Conservation (phyloP, 495 filamentous ascomycete genomes). For the Hypomontagnella monticulosa region DNA sequence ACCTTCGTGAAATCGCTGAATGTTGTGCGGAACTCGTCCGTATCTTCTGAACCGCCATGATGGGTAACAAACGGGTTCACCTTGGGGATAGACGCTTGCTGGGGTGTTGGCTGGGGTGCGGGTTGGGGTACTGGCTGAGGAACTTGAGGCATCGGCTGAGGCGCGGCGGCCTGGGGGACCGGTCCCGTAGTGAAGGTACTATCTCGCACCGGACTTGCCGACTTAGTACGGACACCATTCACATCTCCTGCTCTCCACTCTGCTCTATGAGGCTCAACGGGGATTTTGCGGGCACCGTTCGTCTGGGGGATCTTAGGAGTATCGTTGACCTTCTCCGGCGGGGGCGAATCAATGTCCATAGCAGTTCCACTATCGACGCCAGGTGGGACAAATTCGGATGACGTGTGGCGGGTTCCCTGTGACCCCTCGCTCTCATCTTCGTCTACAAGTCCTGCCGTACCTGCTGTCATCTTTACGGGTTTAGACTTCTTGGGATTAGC, state of each 20-base stretch:
- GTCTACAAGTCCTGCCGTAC: constrained; percentile 57
- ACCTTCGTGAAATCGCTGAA: constrained; percentile 73
- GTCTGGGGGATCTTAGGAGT: constrained; percentile 33
- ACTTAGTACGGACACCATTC: constrained; percentile 39
- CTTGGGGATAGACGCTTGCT: constrained; percentile 37
- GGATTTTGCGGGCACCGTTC: constrained; percentile 53
- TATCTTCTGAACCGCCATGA: constrained; percentile 54
- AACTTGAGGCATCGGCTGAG: constrained; percentile 15
- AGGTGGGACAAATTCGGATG: constrained; percentile 16
- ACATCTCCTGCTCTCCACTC: constrained; percentile 60
- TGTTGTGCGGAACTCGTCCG: constrained; percentile 60
- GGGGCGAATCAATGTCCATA: constrained; percentile 66
- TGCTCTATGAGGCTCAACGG: constrained; percentile 57
- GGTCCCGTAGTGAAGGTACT: constrained; percentile 32
- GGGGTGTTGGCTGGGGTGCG: constrained; percentile 4
- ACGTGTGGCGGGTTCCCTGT: constrained; percentile 18
- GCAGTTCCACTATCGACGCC: constrained; percentile 54
- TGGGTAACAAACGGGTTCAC: constrained; percentile 40
- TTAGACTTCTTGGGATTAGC: constrained; percentile 50
- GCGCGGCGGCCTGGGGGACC: constrained; percentile 20
- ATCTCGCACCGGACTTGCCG: constrained; percentile 42
- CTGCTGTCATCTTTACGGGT: constrained; percentile 56
- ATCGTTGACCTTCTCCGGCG: constrained; percentile 29
- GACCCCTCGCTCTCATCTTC: constrained; percentile 51
- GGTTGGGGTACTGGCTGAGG: too few species aligned